phyloP scores from a whole-genome alignment of 495 filamentous ascomycete species.

The Emericellopsis terricola region DNA sequence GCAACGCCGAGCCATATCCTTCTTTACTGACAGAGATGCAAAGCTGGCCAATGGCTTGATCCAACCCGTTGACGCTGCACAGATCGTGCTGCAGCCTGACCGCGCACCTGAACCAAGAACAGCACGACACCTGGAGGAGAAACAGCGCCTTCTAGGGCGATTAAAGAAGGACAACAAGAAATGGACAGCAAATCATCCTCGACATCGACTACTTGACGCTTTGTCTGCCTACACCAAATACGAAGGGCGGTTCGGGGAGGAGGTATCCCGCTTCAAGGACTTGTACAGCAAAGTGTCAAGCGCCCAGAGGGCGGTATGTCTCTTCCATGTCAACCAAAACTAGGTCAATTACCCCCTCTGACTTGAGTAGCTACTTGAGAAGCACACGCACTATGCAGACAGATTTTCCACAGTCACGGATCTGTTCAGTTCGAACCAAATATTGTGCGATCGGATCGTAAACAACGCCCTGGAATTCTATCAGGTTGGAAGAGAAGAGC shows the following conservation, averaged over 20 bases:
- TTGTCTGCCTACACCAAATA: conserved; percentile 13
- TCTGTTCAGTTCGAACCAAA: conserved; percentile 10
- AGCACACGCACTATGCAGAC: conserved; percentile 7
- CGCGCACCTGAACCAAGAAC: too few relatives aligned
- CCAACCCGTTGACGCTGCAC: too few relatives aligned
- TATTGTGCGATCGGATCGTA: conserved; percentile 11
- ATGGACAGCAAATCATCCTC: conserved; percentile 9
- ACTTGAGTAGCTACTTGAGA: conserved; percentile 6
- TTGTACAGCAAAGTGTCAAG: conserved; percentile 10
- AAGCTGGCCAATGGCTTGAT: too few relatives aligned
- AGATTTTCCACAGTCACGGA: conserved; percentile 9
- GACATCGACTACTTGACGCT: conserved; percentile 12
- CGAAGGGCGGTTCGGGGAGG: conserved; percentile 7
- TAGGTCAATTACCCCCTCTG: too few relatives aligned
- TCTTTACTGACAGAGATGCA: too few relatives aligned
- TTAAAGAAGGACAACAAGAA: conserved; percentile 2
- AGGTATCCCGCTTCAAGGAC: conserved; percentile 9
- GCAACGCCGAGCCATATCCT: too few relatives aligned
- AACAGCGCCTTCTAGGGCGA: conserved; percentile 5
- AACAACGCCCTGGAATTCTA: conserved; percentile 12
- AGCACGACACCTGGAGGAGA: conserved; percentile 4
- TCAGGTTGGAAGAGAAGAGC: conserved; percentile 10
- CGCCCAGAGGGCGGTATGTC: conserved; percentile 8
- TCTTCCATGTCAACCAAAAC: conserved; percentile 6
- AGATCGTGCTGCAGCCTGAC: too few relatives aligned